Evolutionary conservation across 495 filamentous ascomycete genomes (phyloP).

Genomic region (Talaromyces nanjingensis): DNA sequence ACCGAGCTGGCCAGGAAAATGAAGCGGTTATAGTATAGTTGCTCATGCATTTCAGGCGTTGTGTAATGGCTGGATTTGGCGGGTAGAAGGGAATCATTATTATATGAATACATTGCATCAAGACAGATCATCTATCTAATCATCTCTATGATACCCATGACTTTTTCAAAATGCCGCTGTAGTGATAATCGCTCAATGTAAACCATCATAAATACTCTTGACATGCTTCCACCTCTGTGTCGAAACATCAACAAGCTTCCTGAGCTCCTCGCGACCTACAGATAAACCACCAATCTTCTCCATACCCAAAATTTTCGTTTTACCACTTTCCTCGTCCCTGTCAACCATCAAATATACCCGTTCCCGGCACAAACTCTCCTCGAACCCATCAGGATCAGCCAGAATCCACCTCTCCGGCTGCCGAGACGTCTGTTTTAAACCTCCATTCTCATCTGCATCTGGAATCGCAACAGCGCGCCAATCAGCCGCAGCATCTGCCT

Average conservation of each 20-base stretch:
- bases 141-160: neutral
- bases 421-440: slow-evolving; percentile 27
- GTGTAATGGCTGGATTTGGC: neutral
- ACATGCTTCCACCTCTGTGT: slow-evolving; percentile 49
- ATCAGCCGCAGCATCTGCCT: slow-evolving; percentile 46
- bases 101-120: neutral
- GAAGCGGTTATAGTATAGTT: neutral
- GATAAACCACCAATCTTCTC: slow-evolving; percentile 77
- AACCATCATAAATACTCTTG: slow-evolving; percentile 36
- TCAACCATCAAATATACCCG: slow-evolving; percentile 66
- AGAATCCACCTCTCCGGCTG: slow-evolving; percentile 64
- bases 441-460: slow-evolving; percentile 32
- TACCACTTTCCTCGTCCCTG: slow-evolving; percentile 39
- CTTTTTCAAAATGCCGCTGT: neutral
- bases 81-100: neutral
- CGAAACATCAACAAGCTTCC: slow-evolving; percentile 44
- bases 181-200: slow-evolving; percentile 14
- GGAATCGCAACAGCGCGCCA: slow-evolving; percentile 33
- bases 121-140: neutral
- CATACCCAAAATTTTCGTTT: slow-evolving; percentile 56
- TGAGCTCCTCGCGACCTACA: slow-evolving; percentile 49
- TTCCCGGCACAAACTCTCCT: slow-evolving; percentile 77
- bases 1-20: slow-evolving; percentile 17
- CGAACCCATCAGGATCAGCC: slow-evolving; percentile 82
- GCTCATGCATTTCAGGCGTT: slow-evolving; percentile 1